Conservation (phyloP, 768 basidiomycete species). For the Suillus variegatus region DNA sequence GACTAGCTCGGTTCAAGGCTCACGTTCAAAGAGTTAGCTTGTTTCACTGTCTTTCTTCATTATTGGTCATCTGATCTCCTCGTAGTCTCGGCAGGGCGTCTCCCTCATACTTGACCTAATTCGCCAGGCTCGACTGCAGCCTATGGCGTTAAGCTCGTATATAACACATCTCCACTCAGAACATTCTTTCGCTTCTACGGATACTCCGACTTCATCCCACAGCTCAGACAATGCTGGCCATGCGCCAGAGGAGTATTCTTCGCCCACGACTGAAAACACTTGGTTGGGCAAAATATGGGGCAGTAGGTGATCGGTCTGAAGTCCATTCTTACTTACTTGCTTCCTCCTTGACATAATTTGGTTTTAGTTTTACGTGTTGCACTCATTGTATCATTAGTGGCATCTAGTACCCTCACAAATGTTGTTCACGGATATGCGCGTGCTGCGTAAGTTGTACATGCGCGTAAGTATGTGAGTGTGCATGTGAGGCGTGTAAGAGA, state of each 20-base stretch:
- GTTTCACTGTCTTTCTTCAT: neutral
- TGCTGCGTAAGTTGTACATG: neutral
- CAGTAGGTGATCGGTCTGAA: constrained; percentile 14
- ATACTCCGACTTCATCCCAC: constrained; percentile 18
- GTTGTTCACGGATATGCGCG: constrained; percentile 9
- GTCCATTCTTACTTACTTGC: constrained; percentile 22
- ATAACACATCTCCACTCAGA: constrained; percentile 35
- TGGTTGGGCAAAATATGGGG: constrained; percentile 33
- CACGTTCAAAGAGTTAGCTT: constrained; percentile 78
- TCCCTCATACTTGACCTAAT: constrained; percentile 77
- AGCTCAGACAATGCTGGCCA: constrained; percentile 15
- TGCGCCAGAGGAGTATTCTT: constrained; percentile 18
- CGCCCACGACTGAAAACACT: constrained; percentile 12
- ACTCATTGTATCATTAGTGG: constrained; percentile 35
- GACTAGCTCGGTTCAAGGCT: constrained; percentile 80
- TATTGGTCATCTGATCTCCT: constrained; percentile 13
- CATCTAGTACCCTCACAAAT: constrained; percentile 23
- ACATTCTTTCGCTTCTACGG: constrained; percentile 28
- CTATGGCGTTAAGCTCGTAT: constrained; percentile 45
- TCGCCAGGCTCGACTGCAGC: constrained; percentile 71
- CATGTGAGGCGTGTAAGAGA: neutral
- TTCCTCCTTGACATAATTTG: constrained; percentile 15
- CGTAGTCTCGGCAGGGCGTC: constrained; percentile 85
- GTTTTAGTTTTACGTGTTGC: constrained; percentile 13
- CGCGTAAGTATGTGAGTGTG: neutral